Evolutionary conservation across 768 basidiomycete species (phyloP), one percentile per base, ranked within the genome.

Genomic region (Phlebiopsis flavidoalba): DNA sequence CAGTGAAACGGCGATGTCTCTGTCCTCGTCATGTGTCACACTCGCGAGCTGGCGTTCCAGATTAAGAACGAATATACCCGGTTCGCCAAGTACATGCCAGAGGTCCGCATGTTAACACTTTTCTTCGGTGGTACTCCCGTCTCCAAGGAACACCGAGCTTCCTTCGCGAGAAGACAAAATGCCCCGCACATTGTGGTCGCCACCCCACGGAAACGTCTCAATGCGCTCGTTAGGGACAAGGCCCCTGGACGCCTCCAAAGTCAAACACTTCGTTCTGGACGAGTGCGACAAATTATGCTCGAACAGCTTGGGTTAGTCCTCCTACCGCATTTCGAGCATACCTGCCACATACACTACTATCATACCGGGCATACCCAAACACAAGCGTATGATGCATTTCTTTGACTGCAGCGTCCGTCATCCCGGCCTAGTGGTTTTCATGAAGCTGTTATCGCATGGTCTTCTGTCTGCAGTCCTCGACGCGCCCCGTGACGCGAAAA

Each of bases 271-370:
- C 77, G 95, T 97, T 60, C 81, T 99, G 75, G 97, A 99, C 84
- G 97, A 99, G 81, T 99, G 97, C 84, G 97, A 99, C 84, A 99
- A 99, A 86, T n/a, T n/a, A 98, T 99, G 94, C 90, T 99, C 74
- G 97, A 99, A 85, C 91, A 95, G 86, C 95, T 99, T 80, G 97
- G n/a, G 97, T 99, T 93, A 98, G 97, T 99, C 85, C 76, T 88
- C 85, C 76, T 87, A 82, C 87, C 83, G 46, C 80, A 80, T 85
- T 88, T 88, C 81, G 83, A n/a, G 83, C 83, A n/a, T n/a, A n/a
- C 79, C 77, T 78, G 71, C 76, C 75, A 72, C 74, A 75, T 43
- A 75, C 62, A 65, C 57, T 43, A 63, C 67, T 63, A 62, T 62
- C 68, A 65, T 58, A n/a, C 57, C 64, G 58, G 61, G 67, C 63